phyloP scores from a whole-genome alignment of 73 alveolate species.

The Diophrys appendiculata region DNA sequence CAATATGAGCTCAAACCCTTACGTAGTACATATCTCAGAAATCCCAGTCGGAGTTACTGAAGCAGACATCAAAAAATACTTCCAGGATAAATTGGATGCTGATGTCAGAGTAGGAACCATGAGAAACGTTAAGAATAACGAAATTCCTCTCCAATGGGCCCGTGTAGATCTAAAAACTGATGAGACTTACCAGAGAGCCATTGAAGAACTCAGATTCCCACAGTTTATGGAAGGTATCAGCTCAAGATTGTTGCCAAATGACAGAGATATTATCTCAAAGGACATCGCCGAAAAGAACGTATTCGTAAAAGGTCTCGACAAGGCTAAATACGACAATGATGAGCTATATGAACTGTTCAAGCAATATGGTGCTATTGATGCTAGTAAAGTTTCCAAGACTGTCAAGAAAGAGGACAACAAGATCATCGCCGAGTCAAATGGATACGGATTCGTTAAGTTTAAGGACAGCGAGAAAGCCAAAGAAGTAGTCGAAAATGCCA shows the following conservation, averaged over 20 bases:
- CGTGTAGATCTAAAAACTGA: conserved; percentile 10
- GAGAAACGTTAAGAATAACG: conserved; percentile 14
- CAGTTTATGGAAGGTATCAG: conserved; percentile 20
- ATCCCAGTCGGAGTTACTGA: conserved; percentile 56
- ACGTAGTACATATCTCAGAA: conserved; percentile 46
- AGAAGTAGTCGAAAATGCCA: conserved; percentile 52
- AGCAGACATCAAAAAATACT: conserved; percentile 44
- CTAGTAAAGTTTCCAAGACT: conserved; percentile 70
- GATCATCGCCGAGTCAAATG: conserved; percentile 40
- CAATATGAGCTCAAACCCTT: too few species aligned
- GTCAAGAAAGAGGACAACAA: conserved; percentile 38
- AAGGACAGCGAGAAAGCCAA: conserved; percentile 66
- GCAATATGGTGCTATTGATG: conserved; percentile 34
- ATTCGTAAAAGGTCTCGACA: conserved; percentile 49
- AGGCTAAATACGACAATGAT: conserved; percentile 18
- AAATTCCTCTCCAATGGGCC: conserved; percentile 33
- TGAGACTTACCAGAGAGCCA: conserved; percentile 20
- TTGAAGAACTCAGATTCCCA: conserved; percentile 45
- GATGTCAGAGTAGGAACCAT: conserved; percentile 23
- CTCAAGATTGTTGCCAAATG: conserved; percentile 29
- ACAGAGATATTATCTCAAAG: conserved; percentile 30
- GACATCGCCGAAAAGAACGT: conserved; percentile 31
- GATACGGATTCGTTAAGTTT: conserved; percentile 78
- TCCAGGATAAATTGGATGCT: conserved; percentile 6
- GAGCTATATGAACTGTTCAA: conserved; percentile 30